These are phyloP conservation scores for Phenoliferia sp. DNA, from an alignment of 1,284 basidiomycete genomes.

Conservation along the genomic window DNA sequence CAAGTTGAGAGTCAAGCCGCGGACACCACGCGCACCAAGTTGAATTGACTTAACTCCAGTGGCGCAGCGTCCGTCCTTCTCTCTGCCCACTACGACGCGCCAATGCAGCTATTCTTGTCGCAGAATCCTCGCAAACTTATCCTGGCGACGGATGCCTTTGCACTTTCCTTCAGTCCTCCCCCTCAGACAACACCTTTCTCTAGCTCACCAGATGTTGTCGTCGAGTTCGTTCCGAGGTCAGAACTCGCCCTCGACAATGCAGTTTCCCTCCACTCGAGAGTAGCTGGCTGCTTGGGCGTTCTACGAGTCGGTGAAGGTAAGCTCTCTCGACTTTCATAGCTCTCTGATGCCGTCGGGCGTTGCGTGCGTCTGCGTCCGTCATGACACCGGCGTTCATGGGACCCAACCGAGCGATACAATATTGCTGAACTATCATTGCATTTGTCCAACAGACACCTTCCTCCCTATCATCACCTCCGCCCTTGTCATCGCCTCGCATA, in stretches of 20 bases:
- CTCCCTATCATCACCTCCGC: conserved; percentile 68
- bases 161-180: not conserved
- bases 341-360: not conserved
- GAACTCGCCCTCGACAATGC: conserved; percentile 61
- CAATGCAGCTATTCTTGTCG: not conserved
- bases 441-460: conserved; percentile 60
- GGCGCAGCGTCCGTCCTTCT: not conserved
- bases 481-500: conserved; percentile 58
- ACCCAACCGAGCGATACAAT: not conserved
- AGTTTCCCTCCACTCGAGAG: conserved; percentile 55
- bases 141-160: not conserved
- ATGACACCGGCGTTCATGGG: not conserved
- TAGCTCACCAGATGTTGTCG: conserved; percentile 48
- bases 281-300: conserved; percentile 67
- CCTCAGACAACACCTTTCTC: conserved; percentile 2
- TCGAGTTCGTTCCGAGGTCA: conserved; percentile 70
- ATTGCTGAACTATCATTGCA: conserved; percentile 14
- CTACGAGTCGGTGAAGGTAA: conserved; percentile 6
- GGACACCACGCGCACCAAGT: not conserved
- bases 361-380: not conserved
- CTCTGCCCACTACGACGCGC: not conserved
- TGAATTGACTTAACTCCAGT: not conserved
- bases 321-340: not conserved
- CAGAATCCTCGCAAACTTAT: not conserved
- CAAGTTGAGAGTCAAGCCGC: not conserved